A percentile compares a stretch with the other conserved stretches of the same genome.
Conservation (phyloP, 306 rosid species). For the Gillenia trifoliata region DNA sequence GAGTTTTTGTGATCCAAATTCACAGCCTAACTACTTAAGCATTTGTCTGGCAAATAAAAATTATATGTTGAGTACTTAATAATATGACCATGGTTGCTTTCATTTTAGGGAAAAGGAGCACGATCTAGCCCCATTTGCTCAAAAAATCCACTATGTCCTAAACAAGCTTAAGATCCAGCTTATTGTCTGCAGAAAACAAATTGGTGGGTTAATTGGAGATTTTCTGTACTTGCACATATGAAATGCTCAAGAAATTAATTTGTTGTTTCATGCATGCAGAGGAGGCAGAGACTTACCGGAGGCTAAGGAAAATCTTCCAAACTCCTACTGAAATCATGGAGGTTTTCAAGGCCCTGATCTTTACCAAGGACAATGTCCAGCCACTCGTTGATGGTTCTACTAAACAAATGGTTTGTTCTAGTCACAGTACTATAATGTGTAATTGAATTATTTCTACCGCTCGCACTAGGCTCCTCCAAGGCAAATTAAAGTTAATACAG, state of each 20-base stretch:
- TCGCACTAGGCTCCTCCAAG: too few species aligned
- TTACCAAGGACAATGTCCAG: constrained; percentile 13
- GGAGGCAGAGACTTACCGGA: constrained; percentile 12
- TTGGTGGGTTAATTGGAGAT: constrained; percentile 19
- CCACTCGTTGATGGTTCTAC: constrained; percentile 51
- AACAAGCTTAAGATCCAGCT: constrained; percentile 40
- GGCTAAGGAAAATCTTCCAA: constrained; percentile 2
- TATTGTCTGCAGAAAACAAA: constrained; percentile 22
- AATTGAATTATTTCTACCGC: too few species aligned
- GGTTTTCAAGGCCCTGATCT: constrained; percentile 21
- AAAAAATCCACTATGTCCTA: constrained; percentile 36
- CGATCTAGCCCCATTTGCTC: constrained; percentile 42
- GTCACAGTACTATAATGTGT: not conserved
- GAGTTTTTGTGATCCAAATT: too few species aligned
- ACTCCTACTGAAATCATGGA: constrained; percentile 34
- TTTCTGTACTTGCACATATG: too few species aligned
- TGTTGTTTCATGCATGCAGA: not conserved
- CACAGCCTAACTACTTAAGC: too few species aligned
- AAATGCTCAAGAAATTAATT: not conserved
- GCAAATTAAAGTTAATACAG: too few species aligned
- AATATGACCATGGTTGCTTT: too few species aligned
- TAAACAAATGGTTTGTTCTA: constrained; percentile 22
- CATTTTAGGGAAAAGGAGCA: constrained; percentile 30
- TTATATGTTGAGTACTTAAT: too few species aligned
- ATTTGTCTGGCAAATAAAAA: too few species aligned